Conservation (phyloP, 306 rosid genomes). For the Quercus ilex region DNA sequence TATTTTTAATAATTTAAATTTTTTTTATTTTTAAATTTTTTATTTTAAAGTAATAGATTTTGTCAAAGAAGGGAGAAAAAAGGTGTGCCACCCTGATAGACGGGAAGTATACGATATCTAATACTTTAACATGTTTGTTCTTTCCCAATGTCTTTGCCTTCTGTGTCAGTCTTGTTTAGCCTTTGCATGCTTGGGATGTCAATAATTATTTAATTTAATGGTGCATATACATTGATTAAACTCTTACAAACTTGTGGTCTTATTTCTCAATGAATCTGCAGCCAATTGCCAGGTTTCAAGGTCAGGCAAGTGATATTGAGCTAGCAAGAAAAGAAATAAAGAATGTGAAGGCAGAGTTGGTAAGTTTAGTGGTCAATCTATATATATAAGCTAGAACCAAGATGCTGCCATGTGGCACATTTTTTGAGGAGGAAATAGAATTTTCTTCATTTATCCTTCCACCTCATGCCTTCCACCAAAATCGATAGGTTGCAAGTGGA, state of each 20-base stretch:
- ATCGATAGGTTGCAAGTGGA: too few relatives aligned
- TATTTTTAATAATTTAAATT: too few relatives aligned
- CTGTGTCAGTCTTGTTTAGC: background rate
- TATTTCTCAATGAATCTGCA: slow-evolving; percentile 34
- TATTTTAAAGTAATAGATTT: too few relatives aligned
- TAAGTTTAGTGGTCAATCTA: slow-evolving; percentile 32
- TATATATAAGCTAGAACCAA: too few relatives aligned
- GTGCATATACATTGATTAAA: background rate
- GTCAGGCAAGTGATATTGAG: slow-evolving; percentile 88
- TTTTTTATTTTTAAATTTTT: too few relatives aligned
- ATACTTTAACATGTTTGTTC: slow-evolving; percentile 7
- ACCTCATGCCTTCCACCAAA: too few relatives aligned
- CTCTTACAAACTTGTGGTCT: background rate
- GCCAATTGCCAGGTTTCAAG: slow-evolving; percentile 95
- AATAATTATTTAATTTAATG: background rate
- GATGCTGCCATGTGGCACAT: too few relatives aligned
- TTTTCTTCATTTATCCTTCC: too few relatives aligned
- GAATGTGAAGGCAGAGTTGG: slow-evolving; percentile 75
- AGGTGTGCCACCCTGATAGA: too few relatives aligned
- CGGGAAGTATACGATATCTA: background rate
- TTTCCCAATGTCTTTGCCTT: background rate
- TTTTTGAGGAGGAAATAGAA: too few relatives aligned
- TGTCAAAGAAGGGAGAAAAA: too few relatives aligned
- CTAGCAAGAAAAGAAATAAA: slow-evolving; percentile 78
- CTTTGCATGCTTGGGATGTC: background rate